Percentiles rank a stretch among this genome's conserved stretches.
Conservation (phyloP, 768 basidiomycete genomes). For the Psilocybe sp. region DNA sequence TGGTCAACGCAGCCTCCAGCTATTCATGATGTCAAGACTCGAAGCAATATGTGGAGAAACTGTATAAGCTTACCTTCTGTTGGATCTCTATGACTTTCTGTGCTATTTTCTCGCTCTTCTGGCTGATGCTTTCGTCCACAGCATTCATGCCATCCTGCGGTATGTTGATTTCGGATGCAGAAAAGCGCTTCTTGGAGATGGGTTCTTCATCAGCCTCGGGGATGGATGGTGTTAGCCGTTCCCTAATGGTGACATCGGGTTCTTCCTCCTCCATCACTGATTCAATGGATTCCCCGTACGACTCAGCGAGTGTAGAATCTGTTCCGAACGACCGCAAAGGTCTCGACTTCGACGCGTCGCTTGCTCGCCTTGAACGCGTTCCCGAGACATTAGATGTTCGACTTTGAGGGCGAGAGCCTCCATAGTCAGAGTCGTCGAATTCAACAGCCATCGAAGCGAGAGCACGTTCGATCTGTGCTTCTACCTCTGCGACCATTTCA, state of each 20-base stretch:
- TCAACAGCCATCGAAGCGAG: constrained; percentile 83
- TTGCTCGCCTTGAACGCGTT: constrained; percentile 56
- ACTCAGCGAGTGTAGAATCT: constrained; percentile 77
- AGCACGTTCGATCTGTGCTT: constrained; percentile 87
- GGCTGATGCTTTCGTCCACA: constrained; percentile 83
- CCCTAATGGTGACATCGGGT: constrained; percentile 28
- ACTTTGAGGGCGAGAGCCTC: constrained; percentile 64
- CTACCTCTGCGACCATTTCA: constrained; percentile 91
- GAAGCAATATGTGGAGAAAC: constrained; percentile 1
- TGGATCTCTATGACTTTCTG: constrained; percentile 88
- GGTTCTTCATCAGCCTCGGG: constrained; percentile 58
- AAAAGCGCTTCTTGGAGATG: constrained; percentile 72
- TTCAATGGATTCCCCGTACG: constrained; percentile 40
- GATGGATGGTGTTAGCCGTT: constrained; percentile 51
- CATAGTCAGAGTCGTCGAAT: constrained; percentile 74
- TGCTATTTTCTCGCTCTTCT: constrained; percentile 84
- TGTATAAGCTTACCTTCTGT: constrained; percentile 65
- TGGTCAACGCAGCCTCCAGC: constrained; percentile 73
- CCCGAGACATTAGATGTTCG: constrained; percentile 60
- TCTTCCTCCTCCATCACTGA: constrained; percentile 20
- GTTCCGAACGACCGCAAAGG: constrained; percentile 72
- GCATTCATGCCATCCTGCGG: constrained; percentile 79
- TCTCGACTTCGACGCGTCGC: constrained; percentile 53
- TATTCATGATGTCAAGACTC: constrained; percentile 24
- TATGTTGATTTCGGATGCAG: constrained; percentile 60